phyloP scores from a whole-genome alignment of 306 rosid species.

The Cicer arietinum region DNA sequence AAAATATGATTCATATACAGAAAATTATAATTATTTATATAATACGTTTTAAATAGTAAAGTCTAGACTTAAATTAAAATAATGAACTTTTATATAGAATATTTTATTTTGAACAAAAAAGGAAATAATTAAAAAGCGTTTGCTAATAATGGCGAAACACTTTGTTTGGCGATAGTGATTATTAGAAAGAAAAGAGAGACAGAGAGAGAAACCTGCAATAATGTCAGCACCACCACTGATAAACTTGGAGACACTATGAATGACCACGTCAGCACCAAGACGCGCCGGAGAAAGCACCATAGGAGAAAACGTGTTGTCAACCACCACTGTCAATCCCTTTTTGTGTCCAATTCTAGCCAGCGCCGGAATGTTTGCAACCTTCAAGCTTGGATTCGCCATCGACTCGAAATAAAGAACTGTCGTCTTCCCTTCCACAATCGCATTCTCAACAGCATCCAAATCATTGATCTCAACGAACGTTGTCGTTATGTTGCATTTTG shows the following conservation, averaged over 20 bases:
- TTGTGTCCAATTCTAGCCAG: constrained; percentile 63
- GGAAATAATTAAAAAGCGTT: too few species aligned
- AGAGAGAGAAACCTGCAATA: constrained; percentile 69
- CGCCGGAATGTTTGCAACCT: constrained; percentile 76
- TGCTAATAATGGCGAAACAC: too few species aligned
- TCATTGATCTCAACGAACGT: constrained; percentile 68
- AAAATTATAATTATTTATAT: too few species aligned
- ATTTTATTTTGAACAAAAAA: too few species aligned
- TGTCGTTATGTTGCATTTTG: constrained; percentile 64
- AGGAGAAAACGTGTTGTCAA: constrained; percentile 90
- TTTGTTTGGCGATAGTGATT: too few species aligned
- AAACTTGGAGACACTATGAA: constrained; percentile 86
- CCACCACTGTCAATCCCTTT: constrained; percentile 79
- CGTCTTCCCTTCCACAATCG: constrained; percentile 69
- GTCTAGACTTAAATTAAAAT: too few species aligned
- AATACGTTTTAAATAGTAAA: too few species aligned
- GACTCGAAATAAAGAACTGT: constrained; percentile 76
- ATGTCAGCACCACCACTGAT: constrained; percentile 93
- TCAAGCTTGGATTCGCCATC: constrained; percentile 75
- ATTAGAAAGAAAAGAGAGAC: not conserved
- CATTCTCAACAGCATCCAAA: constrained; percentile 57
- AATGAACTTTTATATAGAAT: too few species aligned
- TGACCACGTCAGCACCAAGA: constrained; percentile 89
- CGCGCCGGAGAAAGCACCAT: constrained; percentile 83
- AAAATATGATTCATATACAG: too few species aligned